Conservation (phyloP, 2,329 filamentous ascomycete genomes). For the Penicillium sp. region DNA sequence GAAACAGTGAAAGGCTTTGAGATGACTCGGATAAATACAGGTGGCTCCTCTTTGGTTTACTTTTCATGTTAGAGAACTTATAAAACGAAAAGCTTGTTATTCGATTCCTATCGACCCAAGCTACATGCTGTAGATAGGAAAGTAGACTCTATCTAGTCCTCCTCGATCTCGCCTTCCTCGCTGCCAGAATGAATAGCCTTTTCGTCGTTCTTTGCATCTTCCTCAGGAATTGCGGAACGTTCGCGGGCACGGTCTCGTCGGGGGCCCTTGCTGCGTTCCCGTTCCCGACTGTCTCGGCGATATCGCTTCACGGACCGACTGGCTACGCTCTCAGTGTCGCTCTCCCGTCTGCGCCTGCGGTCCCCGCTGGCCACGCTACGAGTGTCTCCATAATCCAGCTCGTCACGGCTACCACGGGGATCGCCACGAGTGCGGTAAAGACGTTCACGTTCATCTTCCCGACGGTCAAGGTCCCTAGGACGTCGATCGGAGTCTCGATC, state of each 20-base stretch:
- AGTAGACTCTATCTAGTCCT: constrained; percentile 49
- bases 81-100: neutral
- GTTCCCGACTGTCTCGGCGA: constrained; percentile 42
- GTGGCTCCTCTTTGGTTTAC: no score
- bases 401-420: constrained; percentile 76
- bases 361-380: constrained; percentile 56
- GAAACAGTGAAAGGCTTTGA: no score
- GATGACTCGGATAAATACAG: no score
- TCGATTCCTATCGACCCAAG: neutral
- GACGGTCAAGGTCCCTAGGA: constrained; percentile 43
- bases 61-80: neutral
- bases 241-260: constrained; percentile 60
- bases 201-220: constrained; percentile 39
- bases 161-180: constrained; percentile 97
- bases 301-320: constrained; percentile 63
- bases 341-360: constrained; percentile 75
- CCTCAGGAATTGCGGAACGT: constrained; percentile 34
- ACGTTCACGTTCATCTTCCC: constrained; percentile 87
- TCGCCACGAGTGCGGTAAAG: constrained; percentile 80
- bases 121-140: neutral
- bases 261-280: constrained; percentile 36
- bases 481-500: constrained; percentile 43
- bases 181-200: constrained; percentile 74
- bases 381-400: constrained; percentile 80
- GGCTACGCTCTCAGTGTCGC: constrained; percentile 65